Percentiles rank a stretch among this genome's conserved stretches.
Evolutionary conservation across 495 filamentous ascomycete genomes (phyloP).

Genomic region (Daldinia childiae): DNA sequence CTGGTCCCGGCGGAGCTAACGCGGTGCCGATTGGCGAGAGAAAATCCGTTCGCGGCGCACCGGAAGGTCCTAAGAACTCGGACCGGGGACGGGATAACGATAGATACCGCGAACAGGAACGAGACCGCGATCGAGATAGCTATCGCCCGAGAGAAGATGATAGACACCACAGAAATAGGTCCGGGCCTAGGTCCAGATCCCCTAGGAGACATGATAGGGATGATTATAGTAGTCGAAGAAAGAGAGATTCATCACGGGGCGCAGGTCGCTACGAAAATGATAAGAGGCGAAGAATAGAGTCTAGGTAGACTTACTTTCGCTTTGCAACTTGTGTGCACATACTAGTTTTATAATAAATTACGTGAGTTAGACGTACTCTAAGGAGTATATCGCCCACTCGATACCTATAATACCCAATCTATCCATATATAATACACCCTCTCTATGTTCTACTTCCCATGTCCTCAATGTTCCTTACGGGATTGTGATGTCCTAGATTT

Average conservation of each 20-base stretch:
- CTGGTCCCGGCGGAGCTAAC: slow-evolving; percentile 66
- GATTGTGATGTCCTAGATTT: neutral
- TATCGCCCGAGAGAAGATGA: slow-evolving; percentile 49
- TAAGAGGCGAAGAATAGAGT: slow-evolving; percentile 72
- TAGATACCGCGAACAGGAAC: slow-evolving; percentile 39
- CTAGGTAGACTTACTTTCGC: slow-evolving; percentile 28
- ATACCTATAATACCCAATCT: neutral
- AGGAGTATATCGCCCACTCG: neutral
- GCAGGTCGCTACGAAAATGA: slow-evolving; percentile 66
- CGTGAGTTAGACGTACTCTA: neutral
- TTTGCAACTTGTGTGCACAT: neutral
- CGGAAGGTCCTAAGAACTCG: slow-evolving; percentile 49
- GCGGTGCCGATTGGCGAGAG: slow-evolving; percentile 67
- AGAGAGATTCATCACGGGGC: slow-evolving; percentile 72
- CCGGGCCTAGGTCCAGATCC: slow-evolving; percentile 48
- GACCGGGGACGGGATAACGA: slow-evolving; percentile 46
- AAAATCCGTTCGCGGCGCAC: slow-evolving; percentile 51
- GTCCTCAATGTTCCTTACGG: neutral
- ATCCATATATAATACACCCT: neutral
- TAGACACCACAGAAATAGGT: slow-evolving; percentile 45
- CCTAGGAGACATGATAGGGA: slow-evolving; percentile 58
- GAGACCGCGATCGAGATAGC: slow-evolving; percentile 45
- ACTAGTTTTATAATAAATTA: slow-evolving; percentile 5
- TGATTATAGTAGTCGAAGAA: slow-evolving; percentile 63
- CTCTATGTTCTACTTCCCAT: neutral